Conservation (phyloP, 148 eudicot genomes). For the Talinum fruticosum region DNA sequence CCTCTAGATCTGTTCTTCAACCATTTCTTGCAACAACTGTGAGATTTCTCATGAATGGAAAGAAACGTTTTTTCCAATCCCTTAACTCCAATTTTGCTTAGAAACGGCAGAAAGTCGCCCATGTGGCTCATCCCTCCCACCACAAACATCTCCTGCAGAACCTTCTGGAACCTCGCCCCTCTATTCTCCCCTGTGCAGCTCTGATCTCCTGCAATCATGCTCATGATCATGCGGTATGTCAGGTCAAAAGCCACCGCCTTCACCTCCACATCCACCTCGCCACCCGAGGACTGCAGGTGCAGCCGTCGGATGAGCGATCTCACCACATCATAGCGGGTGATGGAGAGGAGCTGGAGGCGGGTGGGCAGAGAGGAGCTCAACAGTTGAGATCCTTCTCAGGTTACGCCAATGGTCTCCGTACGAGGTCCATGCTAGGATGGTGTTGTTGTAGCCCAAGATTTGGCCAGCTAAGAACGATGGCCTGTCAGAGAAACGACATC, state of each 20-base stretch:
- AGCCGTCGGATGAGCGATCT: constrained; percentile 14
- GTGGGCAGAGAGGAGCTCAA: constrained; percentile 46
- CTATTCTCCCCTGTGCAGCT: constrained; percentile 30
- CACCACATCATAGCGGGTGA: constrained; percentile 36
- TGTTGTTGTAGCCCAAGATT: constrained; percentile 21
- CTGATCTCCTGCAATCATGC: constrained; percentile 44
- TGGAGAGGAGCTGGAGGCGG: constrained; percentile 30
- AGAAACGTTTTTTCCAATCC: constrained; percentile 16
- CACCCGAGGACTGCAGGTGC: not conserved
- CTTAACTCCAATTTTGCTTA: constrained; percentile 26
- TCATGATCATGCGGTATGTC: constrained; percentile 35
- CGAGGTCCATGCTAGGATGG: constrained; percentile 42
- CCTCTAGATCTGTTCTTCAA: constrained; percentile 39
- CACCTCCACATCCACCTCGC: constrained; percentile 27
- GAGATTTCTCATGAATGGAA: constrained; percentile 19
- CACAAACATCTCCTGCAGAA: constrained; percentile 11
- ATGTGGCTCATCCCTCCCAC: constrained; percentile 15
- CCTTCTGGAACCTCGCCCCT: constrained; percentile 19
- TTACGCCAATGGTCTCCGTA: constrained; percentile 57
- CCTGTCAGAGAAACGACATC: not conserved
- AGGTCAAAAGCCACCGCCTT: constrained; percentile 29
- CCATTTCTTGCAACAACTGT: constrained; percentile 43
- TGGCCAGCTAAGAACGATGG: not conserved
- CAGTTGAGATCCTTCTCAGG: constrained; percentile 41
- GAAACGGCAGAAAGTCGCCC: no score